Base-by-base conservation (phyloP, 1,139 yeast species). In the Candida tetrigidarum region DNA sequence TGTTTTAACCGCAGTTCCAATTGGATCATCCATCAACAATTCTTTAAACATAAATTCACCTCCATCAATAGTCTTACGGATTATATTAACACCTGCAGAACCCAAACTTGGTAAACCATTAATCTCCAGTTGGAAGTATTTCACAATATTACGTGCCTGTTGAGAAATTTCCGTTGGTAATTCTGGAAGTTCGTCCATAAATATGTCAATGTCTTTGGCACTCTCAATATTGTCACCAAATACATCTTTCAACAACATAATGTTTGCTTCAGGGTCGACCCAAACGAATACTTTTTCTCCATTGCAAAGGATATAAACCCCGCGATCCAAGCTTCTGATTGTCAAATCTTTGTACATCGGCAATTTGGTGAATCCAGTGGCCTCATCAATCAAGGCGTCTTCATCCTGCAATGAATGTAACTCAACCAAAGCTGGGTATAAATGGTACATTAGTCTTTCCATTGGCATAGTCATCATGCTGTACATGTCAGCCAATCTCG, bases 391-490 rank as follows among this genome's bases (percentile, higher is more conserved):
- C 18, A 74, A 58, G 35, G 86, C 79, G 50, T 83, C 89, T 3
- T 68, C 69, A 6, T 81, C 86, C 7, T 67, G 71, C 45, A 89
- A 64, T 3, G 81, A 75, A 62, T 91, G 96, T 35, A 92, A 64
- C 35, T 89, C 90, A 37, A 88, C 74, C 50, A 93, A 72, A 4
- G 88, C 83, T 1, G 99, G 99, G 57, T 92, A 93, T 42, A 93
- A 71, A 50, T 81, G 83, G 49, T 80, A 79, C 36, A 83, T 68
- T 28, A 93, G 69, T 47, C 77, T 75, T 22, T 83, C 84, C 25
- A 84, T 63, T 16, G 88, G 82, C 67, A 81, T 72, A 10, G 74
- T 67, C 49, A 79, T 69, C 62, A 87, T 71, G 44, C 74, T 71
- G 54, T 75, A 78, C 43, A 80, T 70, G 42, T 83, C 84, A 45